phyloP scores from a whole-genome alignment of 2,329 filamentous ascomycete genomes.

The Pyrenochaeta sp. region DNA sequence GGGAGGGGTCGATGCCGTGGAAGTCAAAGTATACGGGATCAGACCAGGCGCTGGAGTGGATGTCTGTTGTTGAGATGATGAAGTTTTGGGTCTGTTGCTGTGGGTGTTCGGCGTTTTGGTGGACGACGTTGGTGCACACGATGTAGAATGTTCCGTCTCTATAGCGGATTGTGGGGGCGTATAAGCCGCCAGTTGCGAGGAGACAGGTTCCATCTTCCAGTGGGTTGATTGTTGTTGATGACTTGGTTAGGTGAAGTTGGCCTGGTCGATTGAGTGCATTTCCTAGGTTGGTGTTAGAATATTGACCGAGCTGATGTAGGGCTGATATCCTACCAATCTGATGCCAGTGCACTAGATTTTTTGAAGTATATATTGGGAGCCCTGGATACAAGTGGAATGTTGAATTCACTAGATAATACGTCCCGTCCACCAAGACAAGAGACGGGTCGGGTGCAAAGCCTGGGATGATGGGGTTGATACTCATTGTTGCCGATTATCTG shows the following conservation, averaged over 20 bases:
- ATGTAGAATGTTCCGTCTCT: constrained; percentile 24
- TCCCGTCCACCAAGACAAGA: constrained; percentile 51
- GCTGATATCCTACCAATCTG: constrained; percentile 24
- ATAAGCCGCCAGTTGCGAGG: constrained; percentile 26
- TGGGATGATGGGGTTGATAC: constrained; percentile 49
- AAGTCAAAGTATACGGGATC: constrained; percentile 19
- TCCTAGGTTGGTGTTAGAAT: constrained; percentile 6
- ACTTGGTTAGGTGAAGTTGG: constrained; percentile 57
- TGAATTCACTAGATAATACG: constrained; percentile 59
- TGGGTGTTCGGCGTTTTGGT: constrained; percentile 48
- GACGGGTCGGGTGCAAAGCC: constrained; percentile 59
- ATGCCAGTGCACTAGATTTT: constrained; percentile 59
- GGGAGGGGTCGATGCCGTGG: constrained; percentile 19
- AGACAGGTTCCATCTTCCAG: constrained; percentile 9
- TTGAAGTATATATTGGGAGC: constrained; percentile 58
- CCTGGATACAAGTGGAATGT: constrained; percentile 61
- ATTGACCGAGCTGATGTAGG: background rate
- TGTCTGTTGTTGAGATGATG: constrained; percentile 21
- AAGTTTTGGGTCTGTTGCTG: constrained; percentile 52
- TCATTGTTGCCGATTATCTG: too few relatives aligned
- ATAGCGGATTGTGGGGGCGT: constrained; percentile 24
- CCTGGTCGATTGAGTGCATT: constrained; percentile 57
- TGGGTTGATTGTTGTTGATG: constrained; percentile 48
- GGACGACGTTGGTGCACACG: constrained; percentile 20
- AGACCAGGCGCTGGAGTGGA: constrained; percentile 15